Percentiles rank a stretch among this genome's conserved stretches.
These are phyloP conservation scores for Diospyros kaki DNA, from an alignment of 148 eudicot species.

Conservation along the genomic window DNA sequence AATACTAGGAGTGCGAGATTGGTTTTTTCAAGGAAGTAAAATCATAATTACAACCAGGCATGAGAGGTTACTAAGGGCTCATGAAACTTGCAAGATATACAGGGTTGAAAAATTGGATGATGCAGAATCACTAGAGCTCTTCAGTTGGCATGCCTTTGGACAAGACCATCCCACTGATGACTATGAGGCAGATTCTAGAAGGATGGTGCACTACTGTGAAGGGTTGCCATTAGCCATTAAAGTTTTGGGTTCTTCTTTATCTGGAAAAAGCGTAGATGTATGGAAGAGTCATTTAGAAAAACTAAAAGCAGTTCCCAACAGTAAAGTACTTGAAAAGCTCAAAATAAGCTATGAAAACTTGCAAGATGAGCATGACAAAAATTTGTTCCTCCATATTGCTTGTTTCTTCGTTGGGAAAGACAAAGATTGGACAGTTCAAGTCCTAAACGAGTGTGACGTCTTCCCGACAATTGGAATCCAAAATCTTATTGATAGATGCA, in stretches of 20 bases:
- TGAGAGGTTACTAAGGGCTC: background rate
- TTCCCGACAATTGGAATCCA: background rate
- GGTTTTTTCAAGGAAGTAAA: background rate
- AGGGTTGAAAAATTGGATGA: background rate
- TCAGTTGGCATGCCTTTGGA: slow-evolving; percentile 9
- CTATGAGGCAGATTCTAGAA: background rate
- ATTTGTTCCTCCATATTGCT: too few relatives aligned
- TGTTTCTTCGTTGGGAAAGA: background rate
- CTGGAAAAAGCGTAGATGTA: background rate
- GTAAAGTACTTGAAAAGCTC: too few relatives aligned
- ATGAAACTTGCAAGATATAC: background rate
- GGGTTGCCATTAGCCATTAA: background rate
- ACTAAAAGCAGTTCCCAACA: too few relatives aligned
- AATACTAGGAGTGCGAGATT: background rate
- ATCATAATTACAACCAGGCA: slow-evolving; percentile 1
- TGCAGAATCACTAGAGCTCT: background rate
- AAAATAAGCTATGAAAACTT: too few relatives aligned
- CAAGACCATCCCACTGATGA: background rate
- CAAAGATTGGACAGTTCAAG: background rate
- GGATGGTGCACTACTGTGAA: background rate
- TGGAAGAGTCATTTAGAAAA: background rate
- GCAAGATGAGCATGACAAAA: too few relatives aligned
- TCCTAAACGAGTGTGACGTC: background rate
- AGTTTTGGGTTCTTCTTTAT: slow-evolving; percentile 1
- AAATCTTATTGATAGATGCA: slow-evolving; percentile 3